A percentile compares a stretch with the other conserved stretches of the same genome.
phyloP scores from a whole-genome alignment of 345 rosid species.

The Nephelium lappaceum region DNA sequence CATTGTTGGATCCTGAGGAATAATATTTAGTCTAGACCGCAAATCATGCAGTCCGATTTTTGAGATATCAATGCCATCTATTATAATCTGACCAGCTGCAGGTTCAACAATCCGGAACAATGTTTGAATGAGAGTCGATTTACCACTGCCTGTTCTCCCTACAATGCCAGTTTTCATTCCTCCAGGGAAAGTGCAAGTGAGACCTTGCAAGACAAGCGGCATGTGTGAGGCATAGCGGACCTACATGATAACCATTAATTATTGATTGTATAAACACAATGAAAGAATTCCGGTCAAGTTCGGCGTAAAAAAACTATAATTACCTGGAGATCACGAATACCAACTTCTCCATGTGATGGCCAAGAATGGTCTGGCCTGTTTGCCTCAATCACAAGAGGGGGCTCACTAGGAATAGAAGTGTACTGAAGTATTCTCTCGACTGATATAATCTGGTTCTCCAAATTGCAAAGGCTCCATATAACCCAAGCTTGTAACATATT shows the following conservation, averaged over 20 bases:
- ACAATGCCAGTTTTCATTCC: slow-evolving; percentile 85
- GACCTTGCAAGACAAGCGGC: slow-evolving; percentile 82
- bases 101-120: slow-evolving; percentile 87
- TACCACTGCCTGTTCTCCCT: slow-evolving; percentile 93
- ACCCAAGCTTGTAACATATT: slow-evolving; percentile 67
- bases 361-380: slow-evolving; percentile 55
- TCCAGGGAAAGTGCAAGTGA: slow-evolving; percentile 75
- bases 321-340: slow-evolving; percentile 67
- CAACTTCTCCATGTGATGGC: slow-evolving; percentile 70
- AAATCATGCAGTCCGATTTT: slow-evolving; percentile 79
- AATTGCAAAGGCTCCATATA: slow-evolving; percentile 65
- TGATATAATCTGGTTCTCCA: slow-evolving; percentile 82
- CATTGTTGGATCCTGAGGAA: slow-evolving; percentile 96
- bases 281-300: background rate
- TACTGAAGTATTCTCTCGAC: slow-evolving; percentile 91
- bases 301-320: background rate
- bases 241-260: slow-evolving; percentile 31
- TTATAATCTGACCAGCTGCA: slow-evolving; percentile 60
- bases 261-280: background rate
- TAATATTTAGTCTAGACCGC: slow-evolving; percentile 77
- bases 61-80: slow-evolving; percentile 70
- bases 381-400: slow-evolving; percentile 68
- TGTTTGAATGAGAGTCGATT: slow-evolving; percentile 86
- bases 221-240: slow-evolving; percentile 77
- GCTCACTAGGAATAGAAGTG: slow-evolving; percentile 64